A percentile compares a stretch with the other conserved stretches of the same genome.
These are phyloP conservation scores for Nyssa sinensis DNA, from an alignment of 148 eudicot genomes.

Conservation along the genomic window DNA sequence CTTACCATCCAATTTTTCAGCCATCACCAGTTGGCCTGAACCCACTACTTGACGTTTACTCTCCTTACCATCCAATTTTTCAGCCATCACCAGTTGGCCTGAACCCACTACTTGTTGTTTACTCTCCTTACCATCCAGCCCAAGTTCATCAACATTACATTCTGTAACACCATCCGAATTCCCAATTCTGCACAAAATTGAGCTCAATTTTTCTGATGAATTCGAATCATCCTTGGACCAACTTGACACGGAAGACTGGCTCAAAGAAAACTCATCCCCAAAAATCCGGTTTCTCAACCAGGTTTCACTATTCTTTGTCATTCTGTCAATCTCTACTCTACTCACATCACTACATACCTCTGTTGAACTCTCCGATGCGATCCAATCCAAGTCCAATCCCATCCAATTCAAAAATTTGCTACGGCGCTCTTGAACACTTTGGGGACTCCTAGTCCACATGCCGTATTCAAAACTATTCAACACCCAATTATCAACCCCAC, in stretches of 20 bases:
- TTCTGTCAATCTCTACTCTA: slow-evolving; percentile 31
- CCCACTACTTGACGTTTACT: slow-evolving; percentile 11
- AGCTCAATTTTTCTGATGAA: slow-evolving; percentile 23
- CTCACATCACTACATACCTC: slow-evolving; percentile 20
- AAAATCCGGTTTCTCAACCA: slow-evolving; percentile 35
- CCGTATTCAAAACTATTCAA: slow-evolving; percentile 45
- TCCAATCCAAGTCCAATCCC: slow-evolving; percentile 45
- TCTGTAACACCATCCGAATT: slow-evolving; percentile 22
- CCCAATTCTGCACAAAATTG: slow-evolving; percentile 21
- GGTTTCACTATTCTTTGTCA: slow-evolving; percentile 38
- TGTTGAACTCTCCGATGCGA: slow-evolving; percentile 19
- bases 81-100: slow-evolving; percentile 11
- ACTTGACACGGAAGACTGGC: slow-evolving; percentile 42
- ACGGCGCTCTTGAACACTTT: slow-evolving; percentile 71
- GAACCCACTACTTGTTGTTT: slow-evolving; percentile 13
- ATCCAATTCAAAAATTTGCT: slow-evolving; percentile 62
- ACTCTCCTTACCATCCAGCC: slow-evolving; percentile 9
- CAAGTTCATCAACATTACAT: slow-evolving; percentile 23
- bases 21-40: slow-evolving; percentile 10
- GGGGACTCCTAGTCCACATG: slow-evolving; percentile 61
- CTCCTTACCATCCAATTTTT: slow-evolving; percentile 24
- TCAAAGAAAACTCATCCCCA: slow-evolving; percentile 46
- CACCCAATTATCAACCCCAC: slow-evolving; percentile 17
- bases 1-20: slow-evolving; percentile 24
- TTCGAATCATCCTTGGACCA: slow-evolving; percentile 35